Base-by-base conservation (phyloP, 73 alveolate species). In the Paramecium sonneborni region DNA sequence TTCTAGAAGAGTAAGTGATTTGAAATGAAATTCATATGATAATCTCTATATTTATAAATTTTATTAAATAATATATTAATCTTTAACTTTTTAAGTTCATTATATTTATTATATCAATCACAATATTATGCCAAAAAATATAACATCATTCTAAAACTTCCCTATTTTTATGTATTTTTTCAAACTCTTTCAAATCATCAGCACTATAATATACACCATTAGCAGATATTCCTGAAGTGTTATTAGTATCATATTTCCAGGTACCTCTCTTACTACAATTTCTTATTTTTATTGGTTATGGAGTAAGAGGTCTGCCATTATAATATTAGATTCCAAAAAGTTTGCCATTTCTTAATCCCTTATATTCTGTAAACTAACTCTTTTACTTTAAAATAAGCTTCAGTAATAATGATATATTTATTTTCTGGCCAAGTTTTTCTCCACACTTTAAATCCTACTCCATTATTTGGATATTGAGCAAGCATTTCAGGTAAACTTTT, bases 401-500 rank as follows among this genome's bases (percentile, higher is more conserved):
- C 94, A 37, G 70, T 46, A 39, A 88, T 37, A 41, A 88, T 72
- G 21, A 69, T 69, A 57, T 68, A 88, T 23, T 85, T 68, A 41
- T 70, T 43, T 70, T 76, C 56, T 44, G 94, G 94, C 94, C 94
- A 88, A 12, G 94, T 88, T 34, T 88, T 88, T 72, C 94, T 88
- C 94, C 94, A 88, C 18, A 68, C 55, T 28, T 88, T 88, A 34
- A 88, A 88, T n/a, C 94, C 94, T 38, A 88, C 56, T 69, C 94
- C 94, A 56, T 41, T 37, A 15, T 88, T 68, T 26, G 94, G 94
- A 15, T 88, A 88, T 88, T 88, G 44, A 43, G 85, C 85, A n/a
- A 82, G 41, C 34, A 88, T 28, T 70, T 88, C 94, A 14, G 76
- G 87, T 69, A 88, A 44, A 32, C 55, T 88, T 69, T 88, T 88